Percentiles rank a stretch among this genome's conserved stretches.
phyloP scores from a whole-genome alignment of 169 alveolate species.

The Plasmodium cynomolgi region DNA sequence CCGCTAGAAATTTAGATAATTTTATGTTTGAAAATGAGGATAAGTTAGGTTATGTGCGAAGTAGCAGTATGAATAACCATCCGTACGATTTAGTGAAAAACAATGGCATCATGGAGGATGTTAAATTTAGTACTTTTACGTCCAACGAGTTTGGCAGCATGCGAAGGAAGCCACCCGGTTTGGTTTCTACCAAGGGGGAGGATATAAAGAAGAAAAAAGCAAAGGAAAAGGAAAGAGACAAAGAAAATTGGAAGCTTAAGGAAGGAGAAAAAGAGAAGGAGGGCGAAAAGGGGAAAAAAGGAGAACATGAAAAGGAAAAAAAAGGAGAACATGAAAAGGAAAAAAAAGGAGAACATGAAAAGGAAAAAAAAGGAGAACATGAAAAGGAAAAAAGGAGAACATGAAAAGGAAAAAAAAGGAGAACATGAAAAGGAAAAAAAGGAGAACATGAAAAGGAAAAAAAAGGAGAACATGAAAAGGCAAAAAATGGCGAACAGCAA shows the following conservation, averaged over 20 bases:
- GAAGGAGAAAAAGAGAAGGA: not conserved
- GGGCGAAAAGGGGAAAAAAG: not conserved
- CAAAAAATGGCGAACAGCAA: not conserved
- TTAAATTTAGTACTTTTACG: not conserved
- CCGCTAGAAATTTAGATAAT: not conserved
- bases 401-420: not conserved
- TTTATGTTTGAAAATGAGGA: conserved; percentile 31
- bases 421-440: not conserved
- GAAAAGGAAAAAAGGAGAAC: not conserved
- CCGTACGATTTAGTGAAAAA: not conserved
- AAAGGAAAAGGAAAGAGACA: not conserved
- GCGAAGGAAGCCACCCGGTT: conserved; percentile 6
- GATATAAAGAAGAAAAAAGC: conserved; percentile 11
- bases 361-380: not conserved
- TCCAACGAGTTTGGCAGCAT: conserved; percentile 10
- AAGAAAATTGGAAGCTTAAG: not conserved
- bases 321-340: not conserved
- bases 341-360: not conserved
- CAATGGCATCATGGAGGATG: not conserved
- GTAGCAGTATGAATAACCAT: not conserved
- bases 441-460: not conserved
- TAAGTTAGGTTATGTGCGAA: conserved; percentile 11
- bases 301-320: not conserved
- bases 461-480: not conserved
- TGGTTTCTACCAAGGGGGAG: not conserved